Evolutionary conservation across 345 rosid species (phyloP).

Genomic region (Hypericum androsaemum): DNA sequence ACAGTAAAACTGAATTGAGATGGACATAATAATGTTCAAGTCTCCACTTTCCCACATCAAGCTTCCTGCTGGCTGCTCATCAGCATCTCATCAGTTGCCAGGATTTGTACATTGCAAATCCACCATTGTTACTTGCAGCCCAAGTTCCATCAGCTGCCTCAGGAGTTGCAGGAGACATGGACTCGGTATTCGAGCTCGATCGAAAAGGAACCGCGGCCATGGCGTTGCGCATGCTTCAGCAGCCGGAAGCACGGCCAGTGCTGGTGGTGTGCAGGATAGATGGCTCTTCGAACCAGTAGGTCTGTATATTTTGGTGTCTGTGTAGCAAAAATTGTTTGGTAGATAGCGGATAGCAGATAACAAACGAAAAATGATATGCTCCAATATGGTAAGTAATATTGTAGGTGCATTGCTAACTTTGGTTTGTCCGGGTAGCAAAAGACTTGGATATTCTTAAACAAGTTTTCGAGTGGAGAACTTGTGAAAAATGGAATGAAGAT

Average conservation of each 20-base stretch:
- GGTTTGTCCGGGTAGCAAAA: too few relatives aligned
- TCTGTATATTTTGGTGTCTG: constrained; percentile 10
- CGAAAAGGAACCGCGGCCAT: constrained; percentile 18
- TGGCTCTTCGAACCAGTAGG: constrained; percentile 94
- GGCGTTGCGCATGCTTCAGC: constrained; percentile 35
- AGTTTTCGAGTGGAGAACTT: too few relatives aligned
- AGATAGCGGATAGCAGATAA: neutral
- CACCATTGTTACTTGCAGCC: constrained; percentile 17
- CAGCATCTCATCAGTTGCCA: constrained; percentile 10
- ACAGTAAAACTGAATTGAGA: constrained; percentile 26
- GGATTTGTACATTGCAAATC: constrained; percentile 20
- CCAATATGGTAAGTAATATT: too few relatives aligned
- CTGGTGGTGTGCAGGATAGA: constrained; percentile 28
- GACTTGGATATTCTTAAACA: too few relatives aligned
- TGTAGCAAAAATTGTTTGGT: neutral
- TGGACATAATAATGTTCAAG: constrained; percentile 6
- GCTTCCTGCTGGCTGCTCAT: constrained; percentile 16
- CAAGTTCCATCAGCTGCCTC: constrained; percentile 14
- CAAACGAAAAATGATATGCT: too few relatives aligned
- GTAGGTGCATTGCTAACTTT: too few relatives aligned
- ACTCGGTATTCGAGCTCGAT: constrained; percentile 15
- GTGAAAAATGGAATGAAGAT: too few relatives aligned
- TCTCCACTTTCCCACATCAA: constrained; percentile 17
- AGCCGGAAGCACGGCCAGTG: constrained; percentile 20
- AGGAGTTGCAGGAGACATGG: constrained; percentile 15